These are phyloP conservation scores for Metschnikowia hibisci DNA, from an alignment of 805 yeast species.

Conservation along the genomic window DNA sequence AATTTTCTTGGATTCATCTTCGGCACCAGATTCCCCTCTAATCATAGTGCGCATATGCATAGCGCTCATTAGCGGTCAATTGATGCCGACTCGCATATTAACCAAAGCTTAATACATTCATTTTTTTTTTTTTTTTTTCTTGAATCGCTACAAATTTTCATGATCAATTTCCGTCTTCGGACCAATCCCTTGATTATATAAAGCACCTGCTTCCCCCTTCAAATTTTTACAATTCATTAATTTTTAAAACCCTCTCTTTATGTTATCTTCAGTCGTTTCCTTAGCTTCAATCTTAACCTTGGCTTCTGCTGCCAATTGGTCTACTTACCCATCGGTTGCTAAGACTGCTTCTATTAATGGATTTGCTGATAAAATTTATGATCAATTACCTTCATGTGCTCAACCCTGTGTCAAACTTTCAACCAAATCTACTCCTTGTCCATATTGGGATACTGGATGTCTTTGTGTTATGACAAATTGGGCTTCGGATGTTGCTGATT, in stretches of 20 bases:
- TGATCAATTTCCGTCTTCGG: too few relatives aligned
- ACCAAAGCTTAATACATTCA: too few relatives aligned
- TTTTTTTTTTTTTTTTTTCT: too few relatives aligned
- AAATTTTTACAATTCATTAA: too few relatives aligned
- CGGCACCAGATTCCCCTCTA: too few relatives aligned
- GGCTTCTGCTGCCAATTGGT: slow-evolving; percentile 17
- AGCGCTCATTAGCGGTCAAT: too few relatives aligned
- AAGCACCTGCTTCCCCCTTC: too few relatives aligned
- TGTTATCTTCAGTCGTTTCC: slow-evolving; percentile 13
- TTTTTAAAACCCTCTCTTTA: not conserved
- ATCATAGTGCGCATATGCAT: too few relatives aligned
- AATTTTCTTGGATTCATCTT: too few relatives aligned
- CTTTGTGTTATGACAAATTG: slow-evolving; percentile 39
- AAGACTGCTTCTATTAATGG: slow-evolving; percentile 40
- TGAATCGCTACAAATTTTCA: too few relatives aligned
- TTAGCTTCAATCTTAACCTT: slow-evolving; percentile 17
- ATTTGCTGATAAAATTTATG: slow-evolving; percentile 35
- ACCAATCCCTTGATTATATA: too few relatives aligned
- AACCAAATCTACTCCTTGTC: slow-evolving; percentile 19
- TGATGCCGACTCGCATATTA: too few relatives aligned
- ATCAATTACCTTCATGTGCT: slow-evolving; percentile 33
- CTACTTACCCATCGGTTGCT: slow-evolving; percentile 33
- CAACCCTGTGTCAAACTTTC: slow-evolving; percentile 28
- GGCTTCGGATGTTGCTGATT: slow-evolving; percentile 30
- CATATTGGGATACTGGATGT: slow-evolving; percentile 43